Percentiles rank a stretch among this genome's conserved stretches.
Conservation (phyloP, 345 rosid species). For the Hibiscus mutabilis region DNA sequence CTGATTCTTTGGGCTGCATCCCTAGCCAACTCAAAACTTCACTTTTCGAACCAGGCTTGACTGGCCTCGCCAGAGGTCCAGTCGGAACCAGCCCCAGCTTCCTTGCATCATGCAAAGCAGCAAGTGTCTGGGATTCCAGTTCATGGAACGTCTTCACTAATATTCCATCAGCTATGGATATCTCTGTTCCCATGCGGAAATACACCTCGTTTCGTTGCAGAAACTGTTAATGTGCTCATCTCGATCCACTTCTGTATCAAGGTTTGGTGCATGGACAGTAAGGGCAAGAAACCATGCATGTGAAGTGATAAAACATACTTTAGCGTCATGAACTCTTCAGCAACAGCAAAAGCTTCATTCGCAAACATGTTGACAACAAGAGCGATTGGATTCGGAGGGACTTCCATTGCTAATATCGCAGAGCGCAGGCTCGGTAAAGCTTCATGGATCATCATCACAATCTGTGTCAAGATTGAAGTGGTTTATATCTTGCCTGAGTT, state of each 20-base stretch:
- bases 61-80: constrained; percentile 27
- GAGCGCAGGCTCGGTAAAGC: constrained; percentile 38
- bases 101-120: constrained; percentile 11
- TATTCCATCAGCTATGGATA: constrained; percentile 39
- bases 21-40: constrained; percentile 33
- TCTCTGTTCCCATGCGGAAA: constrained; percentile 15
- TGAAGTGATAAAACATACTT: constrained; percentile 40
- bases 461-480: constrained; percentile 24
- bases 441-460: constrained; percentile 32
- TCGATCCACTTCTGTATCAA: constrained; percentile 16
- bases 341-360: constrained; percentile 39
- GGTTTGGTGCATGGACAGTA: constrained; percentile 29
- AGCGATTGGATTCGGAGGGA: constrained; percentile 31
- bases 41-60: constrained; percentile 12
- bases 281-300: constrained; percentile 58
- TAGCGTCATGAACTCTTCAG: constrained; percentile 37
- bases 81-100: constrained; percentile 19
- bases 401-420: constrained; percentile 28
- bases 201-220: constrained; percentile 17
- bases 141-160: constrained; percentile 51
- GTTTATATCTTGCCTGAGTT: constrained; percentile 21
- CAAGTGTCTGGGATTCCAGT: constrained; percentile 26
- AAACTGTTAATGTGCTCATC: constrained; percentile 15
- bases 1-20: constrained; percentile 29
- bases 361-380: constrained; percentile 51